phyloP scores from a whole-genome alignment of 331 rosid genomes.

The Pyracantha coccinea region DNA sequence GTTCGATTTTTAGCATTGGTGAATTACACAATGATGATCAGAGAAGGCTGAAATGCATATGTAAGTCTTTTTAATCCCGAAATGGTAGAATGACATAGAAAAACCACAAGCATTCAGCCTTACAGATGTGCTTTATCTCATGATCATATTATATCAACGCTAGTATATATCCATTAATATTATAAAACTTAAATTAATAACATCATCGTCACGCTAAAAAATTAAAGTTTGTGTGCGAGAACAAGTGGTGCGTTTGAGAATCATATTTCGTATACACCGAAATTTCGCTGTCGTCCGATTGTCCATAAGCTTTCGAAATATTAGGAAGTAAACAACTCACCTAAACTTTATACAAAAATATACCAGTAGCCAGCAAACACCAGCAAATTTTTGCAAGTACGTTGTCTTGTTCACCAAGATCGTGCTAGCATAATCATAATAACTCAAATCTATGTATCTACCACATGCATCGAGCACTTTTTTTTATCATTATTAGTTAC shows the following conservation, averaged over 20 bases:
- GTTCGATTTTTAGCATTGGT: rapidly evolving
- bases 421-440: not conserved
- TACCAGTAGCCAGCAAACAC: not conserved
- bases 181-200: too few species aligned
- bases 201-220: not conserved
- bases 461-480: not conserved
- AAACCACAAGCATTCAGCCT: not conserved
- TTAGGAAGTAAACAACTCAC: not conserved
- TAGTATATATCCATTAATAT: too few species aligned
- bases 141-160: too few species aligned
- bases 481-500: not conserved
- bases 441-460: not conserved
- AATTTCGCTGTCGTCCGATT: not conserved
- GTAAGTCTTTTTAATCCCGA: rapidly evolving
- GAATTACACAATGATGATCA: too few species aligned
- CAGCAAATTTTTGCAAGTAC: constrained; percentile 1
- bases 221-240: not conserved
- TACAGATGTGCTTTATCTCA: too few species aligned
- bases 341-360: not conserved
- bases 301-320: not conserved
- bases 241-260: not conserved
- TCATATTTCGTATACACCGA: not conserved
- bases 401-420: not conserved
- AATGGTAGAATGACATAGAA: too few species aligned
- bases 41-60: too few species aligned